These are phyloP conservation scores for Peterozyma xylosa DNA, from an alignment of 805 yeast genomes.

Conservation along the genomic window DNA sequence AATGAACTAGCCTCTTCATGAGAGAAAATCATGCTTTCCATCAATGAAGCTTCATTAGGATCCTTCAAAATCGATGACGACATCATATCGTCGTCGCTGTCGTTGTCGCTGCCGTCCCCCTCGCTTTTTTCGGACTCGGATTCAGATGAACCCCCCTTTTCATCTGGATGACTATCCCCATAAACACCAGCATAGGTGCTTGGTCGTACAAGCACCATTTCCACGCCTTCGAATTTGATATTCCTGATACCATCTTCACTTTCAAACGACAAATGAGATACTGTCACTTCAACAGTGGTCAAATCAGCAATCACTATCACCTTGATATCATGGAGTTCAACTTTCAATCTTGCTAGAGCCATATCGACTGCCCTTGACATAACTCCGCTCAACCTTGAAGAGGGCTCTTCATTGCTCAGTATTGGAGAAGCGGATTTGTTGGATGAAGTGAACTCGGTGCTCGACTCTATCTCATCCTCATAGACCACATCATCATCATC, in stretches of 20 bases:
- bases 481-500: conserved; percentile 10
- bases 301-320: conserved; percentile 43
- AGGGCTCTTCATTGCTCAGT: conserved; percentile 3
- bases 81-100: conserved; percentile 23
- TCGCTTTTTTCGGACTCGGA: conserved; percentile 5
- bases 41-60: conserved; percentile 20
- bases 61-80: conserved; percentile 17
- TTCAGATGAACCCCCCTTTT: conserved; percentile 4
- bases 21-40: conserved; percentile 57
- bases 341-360: conserved; percentile 53
- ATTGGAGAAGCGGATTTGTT: neutral
- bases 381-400: conserved; percentile 42
- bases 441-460: neutral
- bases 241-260: conserved; percentile 41
- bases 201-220: conserved; percentile 33
- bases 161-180: conserved; percentile 5
- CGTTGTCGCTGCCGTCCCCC: conserved; percentile 8
- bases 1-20: conserved; percentile 64
- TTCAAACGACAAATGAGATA: conserved; percentile 22
- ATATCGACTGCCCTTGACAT: conserved; percentile 61
- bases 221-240: conserved; percentile 30
- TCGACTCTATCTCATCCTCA: conserved; percentile 11
- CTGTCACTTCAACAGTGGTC: conserved; percentile 24
- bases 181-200: conserved; percentile 22
- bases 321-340: conserved; percentile 37